These are phyloP conservation scores for Aspergillus fumigatiaffinis DNA, from an alignment of 2,329 filamentous ascomycete species.

Conservation along the genomic window DNA sequence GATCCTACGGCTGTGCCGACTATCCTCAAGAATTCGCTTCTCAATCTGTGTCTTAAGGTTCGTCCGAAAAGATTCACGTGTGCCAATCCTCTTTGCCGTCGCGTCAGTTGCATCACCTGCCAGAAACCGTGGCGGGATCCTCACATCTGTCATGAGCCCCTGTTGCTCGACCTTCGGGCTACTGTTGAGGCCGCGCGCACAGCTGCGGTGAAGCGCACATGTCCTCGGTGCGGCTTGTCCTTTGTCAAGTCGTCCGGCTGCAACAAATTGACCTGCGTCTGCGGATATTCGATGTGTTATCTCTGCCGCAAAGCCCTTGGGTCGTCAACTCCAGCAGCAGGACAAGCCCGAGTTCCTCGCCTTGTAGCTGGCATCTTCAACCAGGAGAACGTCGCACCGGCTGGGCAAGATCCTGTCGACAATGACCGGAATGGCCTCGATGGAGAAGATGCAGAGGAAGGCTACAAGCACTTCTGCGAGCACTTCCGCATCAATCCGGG, in stretches of 20 bases:
- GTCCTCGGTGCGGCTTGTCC: conserved; percentile 81
- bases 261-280: conserved; percentile 94
- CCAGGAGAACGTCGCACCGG: conserved; percentile 29
- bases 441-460: conserved; percentile 54
- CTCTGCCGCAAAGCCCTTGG: conserved; percentile 72
- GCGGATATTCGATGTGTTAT: conserved; percentile 98
- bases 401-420: conserved; percentile 34
- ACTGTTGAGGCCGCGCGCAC: conserved; percentile 92
- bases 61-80: conserved; percentile 77
- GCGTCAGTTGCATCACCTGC: conserved; percentile 76
- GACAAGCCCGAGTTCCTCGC: conserved; percentile 7
- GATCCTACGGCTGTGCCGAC: conserved; percentile 46
- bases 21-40: conserved; percentile 58
- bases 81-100: conserved; percentile 62
- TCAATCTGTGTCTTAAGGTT: conserved; percentile 64
- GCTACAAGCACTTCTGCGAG: conserved; percentile 92
- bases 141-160: conserved; percentile 84
- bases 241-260: conserved; percentile 94
- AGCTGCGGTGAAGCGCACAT: conserved; percentile 89
- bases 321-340: conserved; percentile 16
- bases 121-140: conserved; percentile 80
- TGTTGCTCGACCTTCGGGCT: conserved; percentile 74
- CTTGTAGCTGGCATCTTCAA: conserved; percentile 3
- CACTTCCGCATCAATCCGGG: conserved; percentile 85
- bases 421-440: conserved; percentile 20